Evolutionary conservation across 139 green algal genomes (phyloP).

Genomic region (Chlamydomonas applanata): DNA sequence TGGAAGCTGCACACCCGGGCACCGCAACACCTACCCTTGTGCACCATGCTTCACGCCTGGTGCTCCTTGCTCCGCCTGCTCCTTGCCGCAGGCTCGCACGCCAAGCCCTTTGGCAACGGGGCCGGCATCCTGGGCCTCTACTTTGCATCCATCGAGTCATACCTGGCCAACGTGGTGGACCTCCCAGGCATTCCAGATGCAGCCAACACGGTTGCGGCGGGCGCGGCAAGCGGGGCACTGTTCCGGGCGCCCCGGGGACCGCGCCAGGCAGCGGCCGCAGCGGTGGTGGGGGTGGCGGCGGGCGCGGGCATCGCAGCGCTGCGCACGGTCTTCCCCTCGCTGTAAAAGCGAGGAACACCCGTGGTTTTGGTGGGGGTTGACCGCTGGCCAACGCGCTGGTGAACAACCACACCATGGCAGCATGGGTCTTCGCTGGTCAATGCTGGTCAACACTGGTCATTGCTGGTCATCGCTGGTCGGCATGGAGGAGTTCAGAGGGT

Average conservation of each 20-base stretch:
- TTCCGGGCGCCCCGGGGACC: conserved; percentile 73
- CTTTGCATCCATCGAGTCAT: conserved; percentile 67
- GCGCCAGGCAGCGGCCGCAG: conserved; percentile 63
- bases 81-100: conserved; percentile 30
- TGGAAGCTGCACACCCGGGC: neutral
- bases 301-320: conserved; percentile 50
- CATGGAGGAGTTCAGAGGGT: too few relatives aligned
- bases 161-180: conserved; percentile 58
- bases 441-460: too few relatives aligned
- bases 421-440: too few relatives aligned
- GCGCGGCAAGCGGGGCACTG: conserved; percentile 63
- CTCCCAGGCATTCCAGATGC: conserved; percentile 52
- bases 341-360: too few relatives aligned
- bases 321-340: conserved; percentile 45
- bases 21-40: neutral
- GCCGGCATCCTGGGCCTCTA: conserved; percentile 77
- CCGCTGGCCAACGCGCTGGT: too few relatives aligned
- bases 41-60: too few relatives aligned
- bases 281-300: conserved; percentile 54
- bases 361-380: too few relatives aligned
- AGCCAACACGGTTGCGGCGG: conserved; percentile 51
- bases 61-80: too few relatives aligned
- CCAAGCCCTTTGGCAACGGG: conserved; percentile 59
- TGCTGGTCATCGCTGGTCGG: too few relatives aligned
- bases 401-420: too few relatives aligned